Base-by-base conservation (phyloP, 1,284 basidiomycete genomes). In the Ustanciosporium gigantosporum region DNA sequence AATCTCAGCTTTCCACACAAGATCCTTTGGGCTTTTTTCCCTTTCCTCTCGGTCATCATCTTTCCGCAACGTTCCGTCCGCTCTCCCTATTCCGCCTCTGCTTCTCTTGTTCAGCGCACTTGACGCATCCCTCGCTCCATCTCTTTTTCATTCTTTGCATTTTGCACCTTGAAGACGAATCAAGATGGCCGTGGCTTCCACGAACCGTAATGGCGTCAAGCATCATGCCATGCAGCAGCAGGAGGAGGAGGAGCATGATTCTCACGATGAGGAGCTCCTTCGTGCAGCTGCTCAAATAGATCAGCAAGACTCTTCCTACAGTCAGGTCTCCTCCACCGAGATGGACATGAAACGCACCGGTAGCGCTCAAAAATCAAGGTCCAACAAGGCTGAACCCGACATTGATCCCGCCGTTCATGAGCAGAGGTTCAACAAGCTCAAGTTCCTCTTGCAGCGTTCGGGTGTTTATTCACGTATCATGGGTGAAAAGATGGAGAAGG, bases 191-290 rank as follows among this genome's bases (percentile, higher is more conserved):
- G 27, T 29, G 11, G 9, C 27, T 29, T n/a, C n/a, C n/a, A n/a
- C n/a, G n/a, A n/a, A n/a, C n/a, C n/a, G n/a, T n/a, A n/a, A n/a
- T n/a, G n/a, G n/a, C n/a, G n/a, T n/a, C n/a, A n/a, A n/a, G n/a
- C n/a, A n/a, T n/a, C n/a, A n/a, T n/a, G n/a, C n/a, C n/a, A n/a
- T n/a, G n/a, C n/a, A n/a, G n/a, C n/a, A n/a, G n/a, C n/a, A n/a
- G n/a, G n/a, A n/a, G n/a, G n/a, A 60, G 5, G 58, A 60, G 27
- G 48, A 45, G 20, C 48, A 57, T 25, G 52, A 56, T 17, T 41
- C 41, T 21, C 48, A 51, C 45, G 31, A 91, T 83, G 70, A 86
- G 88, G 57, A 88, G 80, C 60, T 58, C 22, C 46, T 64, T 16
- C 49, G 50, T 22, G 53, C 60, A 29, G 60, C 60, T 29, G 45